Conservation (phyloP, 2,329 filamentous ascomycete genomes). For the Onygena corvina region DNA sequence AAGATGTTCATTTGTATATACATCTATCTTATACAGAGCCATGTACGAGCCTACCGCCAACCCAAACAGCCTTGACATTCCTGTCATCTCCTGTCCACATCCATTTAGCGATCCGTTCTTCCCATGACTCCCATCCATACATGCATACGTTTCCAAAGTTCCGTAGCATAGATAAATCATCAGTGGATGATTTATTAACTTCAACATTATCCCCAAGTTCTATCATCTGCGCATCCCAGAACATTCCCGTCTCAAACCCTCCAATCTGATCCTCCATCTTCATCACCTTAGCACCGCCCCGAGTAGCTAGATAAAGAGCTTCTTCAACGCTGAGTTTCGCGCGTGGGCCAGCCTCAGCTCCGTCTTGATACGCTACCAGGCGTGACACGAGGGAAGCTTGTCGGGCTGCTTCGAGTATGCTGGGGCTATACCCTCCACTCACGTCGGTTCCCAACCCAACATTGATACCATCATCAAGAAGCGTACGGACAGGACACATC, state of each 20-base stretch:
- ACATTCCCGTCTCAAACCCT: constrained; percentile 71
- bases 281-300: constrained; percentile 74
- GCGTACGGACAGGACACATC: constrained; percentile 58
- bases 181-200: constrained; percentile 12
- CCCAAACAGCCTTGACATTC: constrained; percentile 83
- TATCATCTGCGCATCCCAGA: constrained; percentile 84
- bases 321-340: constrained; percentile 70
- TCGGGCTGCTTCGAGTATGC: constrained; percentile 68
- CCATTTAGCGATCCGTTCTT: constrained; percentile 84
- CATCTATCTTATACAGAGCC: background rate
- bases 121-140: constrained; percentile 86
- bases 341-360: background rate
- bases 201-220: constrained; percentile 42
- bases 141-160: constrained; percentile 61
- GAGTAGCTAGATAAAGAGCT: constrained; percentile 71
- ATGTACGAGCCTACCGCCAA: constrained; percentile 72
- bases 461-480: constrained; percentile 62
- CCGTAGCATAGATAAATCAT: constrained; percentile 16
- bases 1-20: background rate
- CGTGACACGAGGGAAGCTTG: constrained; percentile 70
- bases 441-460: constrained; percentile 88
- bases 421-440: constrained; percentile 72
- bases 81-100: constrained; percentile 85
- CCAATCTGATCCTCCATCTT: constrained; percentile 62
- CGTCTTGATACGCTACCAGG: constrained; percentile 47